These are phyloP conservation scores for Colletotrichum sp. DNA, from an alignment of 2,329 filamentous ascomycete genomes.

Conservation along the genomic window DNA sequence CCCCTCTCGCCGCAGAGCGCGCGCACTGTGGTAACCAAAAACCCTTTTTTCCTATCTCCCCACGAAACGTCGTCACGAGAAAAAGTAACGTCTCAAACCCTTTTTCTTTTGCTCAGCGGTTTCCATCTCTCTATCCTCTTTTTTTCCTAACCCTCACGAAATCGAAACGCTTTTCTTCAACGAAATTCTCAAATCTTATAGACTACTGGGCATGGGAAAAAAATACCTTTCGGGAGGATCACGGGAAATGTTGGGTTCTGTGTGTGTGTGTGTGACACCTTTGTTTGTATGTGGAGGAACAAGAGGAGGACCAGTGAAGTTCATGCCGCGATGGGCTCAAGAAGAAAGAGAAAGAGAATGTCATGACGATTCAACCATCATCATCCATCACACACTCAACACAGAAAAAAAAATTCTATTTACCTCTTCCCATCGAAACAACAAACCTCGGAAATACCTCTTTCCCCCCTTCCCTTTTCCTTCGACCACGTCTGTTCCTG, in stretches of 20 bases:
- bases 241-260: background rate
- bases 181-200: background rate
- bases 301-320: background rate
- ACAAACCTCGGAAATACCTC: background rate
- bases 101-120: background rate
- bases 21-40: constrained; percentile 7
- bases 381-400: background rate
- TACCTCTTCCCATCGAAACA: background rate
- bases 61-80: constrained; percentile 13
- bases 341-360: background rate
- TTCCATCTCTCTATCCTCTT: background rate
- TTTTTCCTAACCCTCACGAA: background rate
- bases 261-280: background rate
- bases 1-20: constrained; percentile 10
- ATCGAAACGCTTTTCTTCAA: background rate
- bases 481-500: background rate
- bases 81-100: background rate
- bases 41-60: background rate
- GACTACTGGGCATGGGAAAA: constrained; percentile 9
- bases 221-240: background rate
- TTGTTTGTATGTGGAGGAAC: background rate
- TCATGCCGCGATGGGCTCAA: background rate
- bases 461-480: background rate
- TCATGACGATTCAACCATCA: background rate
- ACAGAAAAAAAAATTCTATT: background rate